Conservation (phyloP, 2,329 filamentous ascomycete genomes). For the Scleromitrula shiraiana region DNA sequence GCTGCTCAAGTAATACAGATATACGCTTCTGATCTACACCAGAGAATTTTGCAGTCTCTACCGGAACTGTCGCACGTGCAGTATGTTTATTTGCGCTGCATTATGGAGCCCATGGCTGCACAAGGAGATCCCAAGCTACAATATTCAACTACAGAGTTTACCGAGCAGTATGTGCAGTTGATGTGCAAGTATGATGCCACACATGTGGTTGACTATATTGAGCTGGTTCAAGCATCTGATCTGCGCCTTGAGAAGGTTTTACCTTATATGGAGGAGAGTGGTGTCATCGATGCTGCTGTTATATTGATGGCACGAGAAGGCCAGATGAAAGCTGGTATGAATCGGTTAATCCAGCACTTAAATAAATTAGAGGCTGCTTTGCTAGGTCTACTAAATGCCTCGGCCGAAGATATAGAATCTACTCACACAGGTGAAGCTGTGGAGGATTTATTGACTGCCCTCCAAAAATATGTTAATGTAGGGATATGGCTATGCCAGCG, state of each 20-base stretch:
- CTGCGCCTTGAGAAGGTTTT: constrained; percentile 72
- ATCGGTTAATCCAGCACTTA: constrained; percentile 73
- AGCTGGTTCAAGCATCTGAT: constrained; percentile 66
- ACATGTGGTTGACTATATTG: constrained; percentile 81
- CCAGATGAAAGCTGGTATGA: constrained; percentile 74
- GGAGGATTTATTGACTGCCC: constrained; percentile 63
- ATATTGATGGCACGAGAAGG: constrained; percentile 86
- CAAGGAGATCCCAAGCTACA: constrained; percentile 32
- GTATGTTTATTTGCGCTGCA: constrained; percentile 57
- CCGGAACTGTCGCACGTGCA: constrained; percentile 47
- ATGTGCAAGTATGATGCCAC: constrained; percentile 80
- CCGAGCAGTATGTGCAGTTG: constrained; percentile 79
- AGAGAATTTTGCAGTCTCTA: constrained; percentile 45
- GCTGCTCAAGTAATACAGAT: constrained; percentile 50
- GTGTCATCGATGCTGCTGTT: constrained; percentile 87
- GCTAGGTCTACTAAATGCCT: constrained; percentile 60
- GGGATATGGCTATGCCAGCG: constrained; percentile 94
- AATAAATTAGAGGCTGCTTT: constrained; percentile 72
- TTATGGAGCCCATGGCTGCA: constrained; percentile 56
- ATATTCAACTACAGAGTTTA: constrained; percentile 49
- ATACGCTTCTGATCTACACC: constrained; percentile 47
- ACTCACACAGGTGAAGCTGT: constrained; percentile 53
- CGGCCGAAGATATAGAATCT: constrained; percentile 46
- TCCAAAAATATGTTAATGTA: constrained; percentile 86
- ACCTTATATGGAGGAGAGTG: constrained; percentile 80